These are phyloP conservation scores for Ceratocystis diversiconidia DNA, from an alignment of 2,329 filamentous ascomycete species.

Conservation along the genomic window DNA sequence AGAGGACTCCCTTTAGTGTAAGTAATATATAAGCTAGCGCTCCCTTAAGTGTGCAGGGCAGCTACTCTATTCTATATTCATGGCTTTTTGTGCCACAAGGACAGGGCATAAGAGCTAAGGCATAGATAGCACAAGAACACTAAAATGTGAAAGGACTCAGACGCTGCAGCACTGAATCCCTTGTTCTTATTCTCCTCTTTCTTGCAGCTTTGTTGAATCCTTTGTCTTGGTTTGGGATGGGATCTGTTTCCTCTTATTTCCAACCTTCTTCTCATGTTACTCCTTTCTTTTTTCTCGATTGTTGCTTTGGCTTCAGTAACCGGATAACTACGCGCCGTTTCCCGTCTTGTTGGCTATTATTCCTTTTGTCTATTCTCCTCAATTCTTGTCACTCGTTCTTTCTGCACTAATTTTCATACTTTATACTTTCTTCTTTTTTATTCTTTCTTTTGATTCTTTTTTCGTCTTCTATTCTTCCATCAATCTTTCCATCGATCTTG, in stretches of 20 bases:
- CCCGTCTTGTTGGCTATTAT: background rate
- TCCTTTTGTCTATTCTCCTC: background rate
- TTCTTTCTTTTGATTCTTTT: background rate
- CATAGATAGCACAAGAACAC: background rate
- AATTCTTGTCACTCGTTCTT: slow-evolving; percentile 1
- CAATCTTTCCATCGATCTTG: no score
- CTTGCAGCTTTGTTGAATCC: slow-evolving; percentile 15
- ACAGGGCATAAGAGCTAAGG: background rate
- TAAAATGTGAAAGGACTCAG: background rate
- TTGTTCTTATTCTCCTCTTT: slow-evolving; percentile 14
- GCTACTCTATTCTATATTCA: no score
- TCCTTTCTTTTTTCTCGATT: slow-evolving; percentile 4
- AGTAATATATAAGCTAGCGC: no score
- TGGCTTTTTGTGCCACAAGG: no score
- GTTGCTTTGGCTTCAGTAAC: background rate
- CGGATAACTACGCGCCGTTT: slow-evolving; percentile 2
- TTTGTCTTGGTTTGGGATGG: slow-evolving; percentile 6
- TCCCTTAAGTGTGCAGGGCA: no score
- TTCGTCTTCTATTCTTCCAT: background rate
- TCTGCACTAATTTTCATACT: background rate
- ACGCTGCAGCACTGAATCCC: slow-evolving; percentile 9
- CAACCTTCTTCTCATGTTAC: background rate
- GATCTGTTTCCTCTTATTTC: slow-evolving; percentile 7
- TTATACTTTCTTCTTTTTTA: slow-evolving; percentile 1
- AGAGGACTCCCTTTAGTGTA: no score